Evolutionary conservation across 2,329 filamentous ascomycete species (phyloP).

Genomic region (Sclerotinia glacialis): DNA sequence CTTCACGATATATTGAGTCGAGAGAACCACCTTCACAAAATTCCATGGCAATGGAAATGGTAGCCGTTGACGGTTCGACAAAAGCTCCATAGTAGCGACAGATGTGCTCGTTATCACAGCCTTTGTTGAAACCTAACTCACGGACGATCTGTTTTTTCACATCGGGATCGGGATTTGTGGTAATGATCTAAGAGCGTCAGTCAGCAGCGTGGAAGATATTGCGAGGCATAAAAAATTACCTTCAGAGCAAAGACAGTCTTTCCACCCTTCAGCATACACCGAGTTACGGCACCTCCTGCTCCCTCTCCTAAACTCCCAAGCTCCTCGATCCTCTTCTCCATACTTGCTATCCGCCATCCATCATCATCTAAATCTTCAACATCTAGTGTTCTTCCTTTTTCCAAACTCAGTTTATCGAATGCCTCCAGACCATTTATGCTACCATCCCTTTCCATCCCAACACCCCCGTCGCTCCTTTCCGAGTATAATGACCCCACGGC

Average conservation of each 20-base stretch:
- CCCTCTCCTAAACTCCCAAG: constrained; percentile 89
- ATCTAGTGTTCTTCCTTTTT: constrained; percentile 79
- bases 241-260: constrained; percentile 96
- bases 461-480: constrained; percentile 71
- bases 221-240: constrained; percentile 50
- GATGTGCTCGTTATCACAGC: constrained; percentile 92
- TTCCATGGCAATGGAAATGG: constrained; percentile 98
- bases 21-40: constrained; percentile 96
- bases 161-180: constrained; percentile 94
- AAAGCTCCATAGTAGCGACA: constrained; percentile 98
- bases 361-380: constrained; percentile 95
- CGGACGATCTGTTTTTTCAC: constrained; percentile 98
- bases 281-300: constrained; percentile 91
- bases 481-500: constrained; percentile 84
- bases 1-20: constrained; percentile 95
- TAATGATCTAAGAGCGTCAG: constrained; percentile 70
- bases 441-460: constrained; percentile 76
- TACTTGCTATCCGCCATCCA: constrained; percentile 89
- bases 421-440: constrained; percentile 74
- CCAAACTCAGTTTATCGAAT: constrained; percentile 76
- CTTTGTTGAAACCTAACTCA: constrained; percentile 96
- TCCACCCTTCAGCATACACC: constrained; percentile 82
- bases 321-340: constrained; percentile 83
- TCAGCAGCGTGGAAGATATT: constrained; percentile 14
- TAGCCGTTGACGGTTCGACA: constrained; percentile 90